Evolutionary conservation across 106 monocot species (phyloP), one percentile per base, ranked within the genome.

Genomic region (Dendrobium huoshanense): DNA sequence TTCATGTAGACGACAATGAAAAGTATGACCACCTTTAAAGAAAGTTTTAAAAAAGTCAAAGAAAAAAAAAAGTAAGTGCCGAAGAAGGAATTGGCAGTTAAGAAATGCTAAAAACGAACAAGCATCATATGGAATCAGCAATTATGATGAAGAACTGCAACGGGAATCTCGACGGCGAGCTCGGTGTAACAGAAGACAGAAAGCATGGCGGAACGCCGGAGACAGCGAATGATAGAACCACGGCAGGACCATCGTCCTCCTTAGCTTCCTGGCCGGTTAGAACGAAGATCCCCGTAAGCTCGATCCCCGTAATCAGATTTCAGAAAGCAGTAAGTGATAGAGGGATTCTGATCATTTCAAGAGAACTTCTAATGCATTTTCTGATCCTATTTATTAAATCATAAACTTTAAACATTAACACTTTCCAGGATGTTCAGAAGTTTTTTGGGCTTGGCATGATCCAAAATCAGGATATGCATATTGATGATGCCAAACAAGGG

Each of bases 131-230:
- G 72, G 48, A 7, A 15, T 51, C 13, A 13, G 51, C 15, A 16
- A 51, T 51, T 51, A 51, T 51, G 15, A 51, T 13, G 41, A 10
- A 48, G 82, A 87, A 91, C 94, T 76, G 95, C 90, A 29, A 93
- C 89, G 33, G 95, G 95, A 79, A 95, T 92, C 86, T 91, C 91
- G 31, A 93, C 87, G 47, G 95, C 92, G 78, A 93, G 93, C 85
- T 95, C 95, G 16, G 91, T 91, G 82, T 93, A 95, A 68, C 95
- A 95, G 79, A 93, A 91, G 67, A 91, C 95, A 40, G 95, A 90
- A 67, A 95, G 88, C 88, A 91, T 89, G 51, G 92, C 90, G n/a
- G 92, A 92, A 93, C 20, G 42, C 92, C 95, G 51, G 95, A 90
- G 41, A 91, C 81, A 27, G 87, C 89, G 80, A 87, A 95, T 31